Percentiles rank a stretch among this genome's conserved stretches.
Conservation (phyloP, 805 yeast genomes). For the Ogataea pini region DNA sequence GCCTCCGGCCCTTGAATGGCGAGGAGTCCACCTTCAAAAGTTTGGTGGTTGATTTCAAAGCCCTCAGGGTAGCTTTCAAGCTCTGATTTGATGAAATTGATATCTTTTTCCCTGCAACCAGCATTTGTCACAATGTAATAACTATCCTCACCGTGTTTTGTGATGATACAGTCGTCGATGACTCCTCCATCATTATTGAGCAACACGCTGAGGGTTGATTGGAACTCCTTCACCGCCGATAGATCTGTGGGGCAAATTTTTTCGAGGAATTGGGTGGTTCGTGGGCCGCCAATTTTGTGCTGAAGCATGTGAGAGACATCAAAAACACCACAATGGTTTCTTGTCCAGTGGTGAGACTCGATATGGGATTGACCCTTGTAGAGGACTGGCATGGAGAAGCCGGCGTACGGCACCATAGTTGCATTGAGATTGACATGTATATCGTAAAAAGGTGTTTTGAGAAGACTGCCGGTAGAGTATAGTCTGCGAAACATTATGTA, state of each 20-base stretch:
- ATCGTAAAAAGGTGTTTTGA: slow-evolving; percentile 78
- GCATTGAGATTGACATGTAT: slow-evolving; percentile 79
- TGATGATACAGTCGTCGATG: slow-evolving; percentile 88
- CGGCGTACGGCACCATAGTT: slow-evolving; percentile 94
- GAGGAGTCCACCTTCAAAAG: slow-evolving; percentile 71
- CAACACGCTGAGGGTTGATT: slow-evolving; percentile 76
- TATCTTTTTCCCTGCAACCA: slow-evolving; percentile 85
- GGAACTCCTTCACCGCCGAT: slow-evolving; percentile 50
- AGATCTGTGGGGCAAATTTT: slow-evolving; percentile 88
- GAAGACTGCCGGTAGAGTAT: slow-evolving; percentile 31
- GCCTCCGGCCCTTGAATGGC: slow-evolving; percentile 96
- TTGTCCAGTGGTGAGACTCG: slow-evolving; percentile 94
- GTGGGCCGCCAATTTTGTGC: slow-evolving; percentile 73
- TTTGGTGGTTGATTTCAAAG: slow-evolving; percentile 35
- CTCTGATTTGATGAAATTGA: slow-evolving; percentile 59
- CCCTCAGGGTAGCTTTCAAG: slow-evolving; percentile 36
- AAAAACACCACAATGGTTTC: slow-evolving; percentile 83
- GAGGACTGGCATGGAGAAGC: slow-evolving; percentile 92
- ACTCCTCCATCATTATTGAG: slow-evolving; percentile 77
- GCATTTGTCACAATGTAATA: slow-evolving; percentile 95
- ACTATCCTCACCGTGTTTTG: slow-evolving; percentile 71
- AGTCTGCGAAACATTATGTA: slow-evolving; percentile 3
- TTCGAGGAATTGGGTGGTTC: slow-evolving; percentile 67
- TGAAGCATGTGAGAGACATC: slow-evolving; percentile 98
- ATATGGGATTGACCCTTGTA: slow-evolving; percentile 85